Evolutionary conservation across 805 yeast species (phyloP).

Genomic region (Middelhovenomyces tepae): DNA sequence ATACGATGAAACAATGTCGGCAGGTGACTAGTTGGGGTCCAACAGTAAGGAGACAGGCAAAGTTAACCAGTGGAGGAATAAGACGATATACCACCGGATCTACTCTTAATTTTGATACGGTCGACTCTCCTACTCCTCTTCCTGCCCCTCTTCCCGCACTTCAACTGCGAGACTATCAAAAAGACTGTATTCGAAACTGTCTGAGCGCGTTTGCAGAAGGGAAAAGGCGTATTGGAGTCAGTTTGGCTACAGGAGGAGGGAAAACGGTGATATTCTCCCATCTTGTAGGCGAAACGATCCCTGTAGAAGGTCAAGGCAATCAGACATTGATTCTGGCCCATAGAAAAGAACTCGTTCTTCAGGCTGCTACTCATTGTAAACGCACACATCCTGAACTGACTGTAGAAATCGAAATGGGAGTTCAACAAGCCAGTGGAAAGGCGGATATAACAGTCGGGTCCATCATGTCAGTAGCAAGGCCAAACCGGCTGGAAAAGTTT

Average conservation of each 20-base stretch:
- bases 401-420: slow-evolving; percentile 67
- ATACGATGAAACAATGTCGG: too few relatives aligned
- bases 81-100: too few relatives aligned
- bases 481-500: slow-evolving; percentile 42
- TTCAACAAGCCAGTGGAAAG: slow-evolving; percentile 31
- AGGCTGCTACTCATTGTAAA: slow-evolving; percentile 48
- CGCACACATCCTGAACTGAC: slow-evolving; percentile 39
- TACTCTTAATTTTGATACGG: too few relatives aligned
- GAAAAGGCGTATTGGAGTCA: slow-evolving; percentile 59
- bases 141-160: too few relatives aligned
- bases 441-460: slow-evolving; percentile 72
- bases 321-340: slow-evolving; percentile 63
- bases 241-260: slow-evolving; percentile 92
- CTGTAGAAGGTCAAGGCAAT: slow-evolving; percentile 24
- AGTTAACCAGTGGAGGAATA: too few relatives aligned
- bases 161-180: slow-evolving; percentile 49
- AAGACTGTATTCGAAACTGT: slow-evolving; percentile 55
- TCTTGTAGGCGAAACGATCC: slow-evolving; percentile 9
- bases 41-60: too few relatives aligned
- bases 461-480: slow-evolving; percentile 51
- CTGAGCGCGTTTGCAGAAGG: slow-evolving; percentile 39
- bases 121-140: too few relatives aligned
- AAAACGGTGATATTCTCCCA: slow-evolving; percentile 65
- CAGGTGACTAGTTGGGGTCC: too few relatives aligned
- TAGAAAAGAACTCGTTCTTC: slow-evolving; percentile 67